Percentiles rank a stretch among this genome's conserved stretches.
Conservation (phyloP, 371 early-diverging fungal genomes). For the Saksenaea vasiformis region DNA sequence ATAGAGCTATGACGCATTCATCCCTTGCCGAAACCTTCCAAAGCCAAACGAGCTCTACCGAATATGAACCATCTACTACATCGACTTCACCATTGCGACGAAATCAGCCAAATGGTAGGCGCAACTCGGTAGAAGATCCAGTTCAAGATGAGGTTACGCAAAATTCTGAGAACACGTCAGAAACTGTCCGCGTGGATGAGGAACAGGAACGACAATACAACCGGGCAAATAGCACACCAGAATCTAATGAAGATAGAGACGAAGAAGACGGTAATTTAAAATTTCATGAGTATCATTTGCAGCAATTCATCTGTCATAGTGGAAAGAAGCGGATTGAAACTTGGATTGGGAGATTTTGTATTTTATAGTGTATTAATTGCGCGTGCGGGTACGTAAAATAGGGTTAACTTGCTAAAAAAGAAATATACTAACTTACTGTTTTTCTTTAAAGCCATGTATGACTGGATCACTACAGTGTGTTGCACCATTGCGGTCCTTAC, state of each 20-base stretch:
- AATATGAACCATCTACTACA: slow-evolving; percentile 20
- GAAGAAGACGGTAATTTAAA: slow-evolving; percentile 55
- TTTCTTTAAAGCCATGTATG: slow-evolving; percentile 63
- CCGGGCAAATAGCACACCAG: neutral
- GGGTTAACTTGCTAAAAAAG: neutral
- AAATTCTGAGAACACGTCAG: neutral
- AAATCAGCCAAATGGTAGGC: slow-evolving; percentile 1
- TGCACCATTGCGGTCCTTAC: slow-evolving; percentile 81
- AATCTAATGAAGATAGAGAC: slow-evolving; percentile 26
- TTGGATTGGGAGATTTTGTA: slow-evolving; percentile 90
- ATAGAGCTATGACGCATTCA: slow-evolving; percentile 12
- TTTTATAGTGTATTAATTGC: slow-evolving; percentile 87
- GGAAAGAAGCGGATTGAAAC: slow-evolving; percentile 72
- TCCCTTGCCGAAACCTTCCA: slow-evolving; percentile 19
- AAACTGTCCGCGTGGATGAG: neutral
- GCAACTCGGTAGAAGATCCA: slow-evolving; percentile 28
- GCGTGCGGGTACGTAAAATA: slow-evolving; percentile 62
- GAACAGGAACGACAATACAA: neutral
- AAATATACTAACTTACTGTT: neutral
- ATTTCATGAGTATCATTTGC: neutral
- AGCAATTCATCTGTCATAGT: slow-evolving; percentile 22
- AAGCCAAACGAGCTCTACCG: slow-evolving; percentile 9
- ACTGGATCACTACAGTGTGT: slow-evolving; percentile 86
- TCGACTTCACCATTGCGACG: slow-evolving; percentile 15
- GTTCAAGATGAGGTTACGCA: slow-evolving; percentile 8